A percentile compares a stretch with the other conserved stretches of the same genome.
Conservation (phyloP, 2,329 filamentous ascomycete species). For the Macrophomina phaseolina region DNA sequence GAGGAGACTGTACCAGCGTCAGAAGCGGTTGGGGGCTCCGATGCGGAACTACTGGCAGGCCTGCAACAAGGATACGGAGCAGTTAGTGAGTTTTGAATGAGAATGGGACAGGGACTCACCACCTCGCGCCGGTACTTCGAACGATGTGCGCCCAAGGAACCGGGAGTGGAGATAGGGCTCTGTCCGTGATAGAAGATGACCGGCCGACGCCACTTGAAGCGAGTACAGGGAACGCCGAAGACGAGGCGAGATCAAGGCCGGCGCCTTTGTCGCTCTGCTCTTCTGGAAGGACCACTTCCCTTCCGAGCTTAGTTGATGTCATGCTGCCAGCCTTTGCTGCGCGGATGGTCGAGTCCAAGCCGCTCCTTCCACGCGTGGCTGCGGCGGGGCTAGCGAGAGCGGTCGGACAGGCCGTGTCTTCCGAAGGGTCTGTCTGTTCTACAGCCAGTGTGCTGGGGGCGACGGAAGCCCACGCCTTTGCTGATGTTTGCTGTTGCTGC, state of each 20-base stretch:
- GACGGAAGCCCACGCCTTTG: slow-evolving; percentile 1
- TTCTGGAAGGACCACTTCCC: background rate
- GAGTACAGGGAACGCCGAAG: slow-evolving; percentile 17
- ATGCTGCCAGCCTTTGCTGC: background rate
- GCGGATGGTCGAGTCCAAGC: background rate
- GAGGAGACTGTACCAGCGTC: slow-evolving; percentile 26
- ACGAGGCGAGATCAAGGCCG: slow-evolving; percentile 2
- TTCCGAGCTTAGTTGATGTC: background rate
- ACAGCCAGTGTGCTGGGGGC: background rate
- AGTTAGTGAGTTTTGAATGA: background rate
- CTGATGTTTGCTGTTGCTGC: background rate
- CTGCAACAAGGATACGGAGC: background rate
- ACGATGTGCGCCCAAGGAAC: slow-evolving; percentile 27
- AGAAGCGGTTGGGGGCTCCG: slow-evolving; percentile 18
- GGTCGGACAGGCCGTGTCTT: background rate
- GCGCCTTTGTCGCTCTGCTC: background rate
- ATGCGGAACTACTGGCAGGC: slow-evolving; percentile 7
- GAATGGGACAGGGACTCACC: background rate
- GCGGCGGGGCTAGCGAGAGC: no score
- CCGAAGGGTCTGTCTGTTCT: no score
- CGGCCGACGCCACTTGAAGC: background rate
- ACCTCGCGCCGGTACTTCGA: slow-evolving; percentile 5
- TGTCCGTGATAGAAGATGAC: background rate
- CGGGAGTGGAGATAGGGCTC: background rate
- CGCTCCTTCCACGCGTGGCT: background rate